A percentile compares a stretch with the other conserved stretches of the same genome.
phyloP scores from a whole-genome alignment of 1,139 yeast species.

The Spencermartinsiella ligniputridi region DNA sequence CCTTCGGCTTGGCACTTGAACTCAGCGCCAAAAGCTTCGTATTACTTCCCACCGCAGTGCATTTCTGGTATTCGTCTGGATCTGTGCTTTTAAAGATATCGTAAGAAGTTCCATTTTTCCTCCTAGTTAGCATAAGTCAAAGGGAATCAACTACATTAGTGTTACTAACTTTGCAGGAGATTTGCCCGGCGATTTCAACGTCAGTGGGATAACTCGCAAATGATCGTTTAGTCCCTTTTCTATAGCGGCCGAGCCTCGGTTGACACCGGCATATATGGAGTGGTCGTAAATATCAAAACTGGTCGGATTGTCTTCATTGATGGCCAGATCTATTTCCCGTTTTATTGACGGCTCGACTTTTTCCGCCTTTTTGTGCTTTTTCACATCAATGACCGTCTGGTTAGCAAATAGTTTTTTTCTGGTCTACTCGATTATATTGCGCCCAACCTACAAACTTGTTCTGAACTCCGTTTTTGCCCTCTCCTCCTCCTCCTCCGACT shows the following conservation, averaged over 20 bases:
- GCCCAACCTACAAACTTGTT: slow-evolving; percentile 52
- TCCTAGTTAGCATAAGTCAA: slow-evolving; percentile 19
- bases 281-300: slow-evolving; percentile 26
- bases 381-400: slow-evolving; percentile 2
- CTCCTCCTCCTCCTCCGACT: slow-evolving; percentile 94
- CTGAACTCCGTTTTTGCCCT: slow-evolving; percentile 81
- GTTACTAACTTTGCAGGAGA: neutral
- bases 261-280: slow-evolving; percentile 65
- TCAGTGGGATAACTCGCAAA: slow-evolving; percentile 51
- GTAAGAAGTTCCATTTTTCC: slow-evolving; percentile 5
- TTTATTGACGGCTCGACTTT: slow-evolving; percentile 9
- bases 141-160: neutral
- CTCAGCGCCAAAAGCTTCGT: slow-evolving; percentile 22
- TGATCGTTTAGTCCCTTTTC: slow-evolving; percentile 65
- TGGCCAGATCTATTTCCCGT: slow-evolving; percentile 22
- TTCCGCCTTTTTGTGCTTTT: neutral
- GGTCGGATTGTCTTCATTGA: slow-evolving; percentile 34
- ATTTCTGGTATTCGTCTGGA: slow-evolving; percentile 29
- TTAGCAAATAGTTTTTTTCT: neutral
- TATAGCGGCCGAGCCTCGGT: slow-evolving; percentile 57
- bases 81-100: slow-evolving; percentile 5
- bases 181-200: neutral
- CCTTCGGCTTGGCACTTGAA: slow-evolving; percentile 20
- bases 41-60: slow-evolving; percentile 17
- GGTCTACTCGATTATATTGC: too few relatives aligned